Percentiles rank a stretch among this genome's conserved stretches.
phyloP scores from a whole-genome alignment of 2,329 filamentous ascomycete genomes.

The Elsinoe arachidis region DNA sequence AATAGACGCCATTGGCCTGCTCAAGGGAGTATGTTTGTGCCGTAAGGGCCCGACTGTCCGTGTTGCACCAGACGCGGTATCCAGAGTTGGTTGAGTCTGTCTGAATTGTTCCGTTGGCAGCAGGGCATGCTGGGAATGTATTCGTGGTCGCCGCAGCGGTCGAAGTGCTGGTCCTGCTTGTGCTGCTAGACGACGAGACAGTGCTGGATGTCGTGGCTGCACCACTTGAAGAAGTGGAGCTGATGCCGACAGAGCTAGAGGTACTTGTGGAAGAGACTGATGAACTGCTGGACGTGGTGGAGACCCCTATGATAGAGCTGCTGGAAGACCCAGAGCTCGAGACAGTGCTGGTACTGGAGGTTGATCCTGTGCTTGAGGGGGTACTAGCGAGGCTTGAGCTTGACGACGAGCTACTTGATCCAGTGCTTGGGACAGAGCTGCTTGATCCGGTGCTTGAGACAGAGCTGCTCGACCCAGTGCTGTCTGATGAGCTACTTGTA shows the following conservation, averaged over 20 bases:
- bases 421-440: background rate
- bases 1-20: background rate
- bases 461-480: background rate
- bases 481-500: too few relatives aligned
- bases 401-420: background rate
- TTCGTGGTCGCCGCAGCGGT: background rate
- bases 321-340: background rate
- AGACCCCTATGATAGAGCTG: background rate
- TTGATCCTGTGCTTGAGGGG: background rate
- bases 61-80: constrained; percentile 8
- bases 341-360: background rate
- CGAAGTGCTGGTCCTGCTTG: background rate
- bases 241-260: too few relatives aligned
- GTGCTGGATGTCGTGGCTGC: too few relatives aligned
- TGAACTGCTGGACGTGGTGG: background rate
- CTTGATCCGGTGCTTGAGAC: background rate
- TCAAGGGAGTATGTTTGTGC: background rate
- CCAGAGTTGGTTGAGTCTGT: background rate
- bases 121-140: constrained; percentile 7
- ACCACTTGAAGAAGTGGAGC: too few relatives aligned
- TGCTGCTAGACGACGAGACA: background rate
- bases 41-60: background rate
- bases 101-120: constrained; percentile 1
- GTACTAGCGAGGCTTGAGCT: background rate
- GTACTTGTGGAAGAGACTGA: background rate